Evolutionary conservation across 2,329 filamentous ascomycete species (phyloP).

Genomic region (Cladosporium sp.): DNA sequence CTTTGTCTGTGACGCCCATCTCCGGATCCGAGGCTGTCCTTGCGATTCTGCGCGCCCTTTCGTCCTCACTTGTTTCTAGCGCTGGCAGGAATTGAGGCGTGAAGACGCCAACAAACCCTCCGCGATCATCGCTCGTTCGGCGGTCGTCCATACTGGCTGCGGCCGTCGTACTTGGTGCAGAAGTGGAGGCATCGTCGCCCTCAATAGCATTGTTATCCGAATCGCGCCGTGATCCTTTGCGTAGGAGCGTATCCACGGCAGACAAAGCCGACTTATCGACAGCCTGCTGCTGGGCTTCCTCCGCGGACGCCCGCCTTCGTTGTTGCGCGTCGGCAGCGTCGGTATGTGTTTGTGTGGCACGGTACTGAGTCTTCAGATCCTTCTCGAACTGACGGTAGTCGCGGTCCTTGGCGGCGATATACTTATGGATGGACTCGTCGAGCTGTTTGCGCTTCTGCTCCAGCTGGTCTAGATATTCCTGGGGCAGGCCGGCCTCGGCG

Average conservation of each 20-base stretch:
- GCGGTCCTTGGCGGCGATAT: slow-evolving; percentile 41
- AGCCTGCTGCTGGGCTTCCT: slow-evolving; percentile 20
- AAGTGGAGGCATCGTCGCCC: slow-evolving; percentile 21
- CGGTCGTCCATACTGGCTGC: slow-evolving; percentile 32
- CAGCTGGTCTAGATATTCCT: slow-evolving; percentile 37
- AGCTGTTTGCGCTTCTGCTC: slow-evolving; percentile 41
- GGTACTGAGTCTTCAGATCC: slow-evolving; percentile 30
- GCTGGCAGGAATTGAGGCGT: slow-evolving; percentile 41
- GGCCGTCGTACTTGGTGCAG: slow-evolving; percentile 8
- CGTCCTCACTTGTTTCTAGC: slow-evolving; percentile 31
- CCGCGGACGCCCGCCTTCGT: slow-evolving; percentile 15
- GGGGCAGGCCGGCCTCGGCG: slow-evolving; percentile 31
- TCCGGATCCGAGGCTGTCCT: slow-evolving; percentile 34
- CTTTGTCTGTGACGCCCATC: slow-evolving; percentile 7
- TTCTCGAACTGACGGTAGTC: slow-evolving; percentile 42
- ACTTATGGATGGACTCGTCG: slow-evolving; percentile 43
- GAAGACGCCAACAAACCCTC: slow-evolving; percentile 41
- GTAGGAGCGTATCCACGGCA: slow-evolving; percentile 31
- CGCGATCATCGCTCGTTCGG: slow-evolving; percentile 31
- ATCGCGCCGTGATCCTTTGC: slow-evolving; percentile 28
- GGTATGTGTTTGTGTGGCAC: not conserved
- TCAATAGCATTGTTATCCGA: slow-evolving; percentile 23
- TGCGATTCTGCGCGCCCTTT: slow-evolving; percentile 22
- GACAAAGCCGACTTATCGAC: slow-evolving; percentile 21
- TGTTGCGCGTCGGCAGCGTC: slow-evolving; percentile 16